Conservation (phyloP, 495 filamentous ascomycete genomes). For the Talaromyces nanjingensis region DNA sequence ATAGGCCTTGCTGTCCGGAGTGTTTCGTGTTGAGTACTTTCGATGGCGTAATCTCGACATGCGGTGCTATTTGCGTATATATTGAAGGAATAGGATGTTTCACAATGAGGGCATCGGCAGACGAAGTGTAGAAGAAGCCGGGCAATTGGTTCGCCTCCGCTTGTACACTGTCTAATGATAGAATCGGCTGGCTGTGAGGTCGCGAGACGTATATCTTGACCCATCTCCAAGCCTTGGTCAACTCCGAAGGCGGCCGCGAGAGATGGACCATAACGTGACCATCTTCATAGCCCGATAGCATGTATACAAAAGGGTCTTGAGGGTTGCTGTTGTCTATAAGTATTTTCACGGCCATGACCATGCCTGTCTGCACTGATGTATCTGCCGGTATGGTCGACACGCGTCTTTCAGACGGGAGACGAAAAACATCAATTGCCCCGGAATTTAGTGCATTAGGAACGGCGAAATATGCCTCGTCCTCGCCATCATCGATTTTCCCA, state of each 20-base stretch:
- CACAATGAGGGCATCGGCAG: conserved; percentile 65
- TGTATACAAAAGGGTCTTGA: conserved; percentile 26
- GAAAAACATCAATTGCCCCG: conserved; percentile 79
- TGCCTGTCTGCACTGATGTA: conserved; percentile 58
- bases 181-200: conserved; percentile 74
- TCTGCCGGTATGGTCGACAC: conserved; percentile 58
- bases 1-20: conserved; percentile 77
- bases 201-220: conserved; percentile 56
- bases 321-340: conserved; percentile 26
- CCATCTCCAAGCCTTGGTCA: conserved; percentile 41
- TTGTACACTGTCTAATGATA: conserved; percentile 63
- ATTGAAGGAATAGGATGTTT: conserved; percentile 52
- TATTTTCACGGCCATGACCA: conserved; percentile 81
- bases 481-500: neutral
- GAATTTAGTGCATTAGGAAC: conserved; percentile 73
- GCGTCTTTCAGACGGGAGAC: conserved; percentile 66
- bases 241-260: conserved; percentile 20
- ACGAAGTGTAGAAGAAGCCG: conserved; percentile 69
- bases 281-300: conserved; percentile 81
- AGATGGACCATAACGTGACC: conserved; percentile 61
- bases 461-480: conserved; percentile 46
- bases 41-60: conserved; percentile 34
- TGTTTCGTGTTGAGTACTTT: conserved; percentile 72
- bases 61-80: neutral
- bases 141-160: conserved; percentile 17